A percentile compares a stretch with the other conserved stretches of the same genome.
Conservation (phyloP, 495 filamentous ascomycete species). For the Platismatia glauca region DNA sequence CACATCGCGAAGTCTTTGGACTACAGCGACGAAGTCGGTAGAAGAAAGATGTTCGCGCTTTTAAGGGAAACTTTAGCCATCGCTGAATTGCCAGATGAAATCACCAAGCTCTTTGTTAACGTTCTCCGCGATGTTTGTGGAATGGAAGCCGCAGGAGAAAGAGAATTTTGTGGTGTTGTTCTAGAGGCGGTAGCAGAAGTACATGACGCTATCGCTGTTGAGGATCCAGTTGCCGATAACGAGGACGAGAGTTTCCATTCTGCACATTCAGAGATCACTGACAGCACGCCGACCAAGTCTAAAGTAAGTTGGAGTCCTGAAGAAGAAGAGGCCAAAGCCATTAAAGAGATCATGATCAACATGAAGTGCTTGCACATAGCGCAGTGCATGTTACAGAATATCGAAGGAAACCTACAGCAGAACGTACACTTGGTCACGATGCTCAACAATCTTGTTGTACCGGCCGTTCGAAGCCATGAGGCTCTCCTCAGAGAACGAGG, state of each 20-base stretch:
- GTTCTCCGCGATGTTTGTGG: conserved; percentile 75
- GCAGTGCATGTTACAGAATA: conserved; percentile 92
- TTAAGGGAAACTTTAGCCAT: conserved; percentile 76
- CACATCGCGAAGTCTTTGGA: conserved; percentile 87
- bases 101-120: conserved; percentile 79
- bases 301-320: conserved; percentile 45
- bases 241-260: conserved; percentile 84
- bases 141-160: conserved; percentile 66
- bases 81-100: conserved; percentile 82
- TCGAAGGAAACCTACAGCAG: conserved; percentile 71
- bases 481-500: conserved; percentile 87
- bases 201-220: conserved; percentile 73
- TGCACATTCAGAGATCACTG: conserved; percentile 68
- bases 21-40: conserved; percentile 89
- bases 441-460: conserved; percentile 93
- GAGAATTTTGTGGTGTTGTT: conserved; percentile 87
- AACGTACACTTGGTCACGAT: conserved; percentile 85
- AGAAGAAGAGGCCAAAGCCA: conserved; percentile 68
- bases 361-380: conserved; percentile 98
- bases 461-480: conserved; percentile 87
- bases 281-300: conserved; percentile 47
- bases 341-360: conserved; percentile 88
- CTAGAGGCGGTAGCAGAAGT: conserved; percentile 92
- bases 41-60: conserved; percentile 88
- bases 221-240: conserved; percentile 34